Evolutionary conservation across 257 asterid genomes (phyloP), one percentile per base, ranked within the genome.

Genomic region (Paulownia fortunei): DNA sequence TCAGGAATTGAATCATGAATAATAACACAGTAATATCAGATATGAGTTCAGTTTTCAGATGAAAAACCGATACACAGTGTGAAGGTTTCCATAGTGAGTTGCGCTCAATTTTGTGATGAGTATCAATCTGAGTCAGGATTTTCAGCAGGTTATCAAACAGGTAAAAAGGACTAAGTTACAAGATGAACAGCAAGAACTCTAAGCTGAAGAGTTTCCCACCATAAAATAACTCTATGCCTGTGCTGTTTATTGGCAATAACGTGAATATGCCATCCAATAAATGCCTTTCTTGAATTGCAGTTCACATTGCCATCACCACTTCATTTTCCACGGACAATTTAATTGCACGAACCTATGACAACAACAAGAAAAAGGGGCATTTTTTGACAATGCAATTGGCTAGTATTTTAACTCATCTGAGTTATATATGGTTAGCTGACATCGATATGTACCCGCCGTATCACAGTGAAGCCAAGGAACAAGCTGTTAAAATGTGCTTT

Each of bases 401-500:
- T 56, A 11, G 5, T 59, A 59, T 59, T 59, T 59, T 10, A 59
- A 59, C 39, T 27, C 18, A 59, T 52, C 26, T 51, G 24, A 55
- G 4, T 18, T 56, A 56, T 34, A 37, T 23, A 15, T 41, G 27
- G 41, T 1, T 15, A n/a, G 11, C 0, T 41, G 46, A 51, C 41
- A 59, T 34, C 39, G n/a, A 10, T 55, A 21, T 15, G 7, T 18
- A 18, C 2, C 21, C 37, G 32, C n/a, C 37, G 9, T 30, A 3
- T 19, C 42, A 44, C 34, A 36, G 46, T 51, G 18, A 52, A 55
- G 34, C 75, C 73, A 58, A 78, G 19, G 13, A 27, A 46, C 18
- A 56, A 56, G 51, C 18, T 41, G 69, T 30, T 21, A 69, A 77
- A 58, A 58, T 44, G 55, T 26, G 54, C 24, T 60, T 74, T 60